These are phyloP conservation scores for Exobasidium rhododendri DNA, from an alignment of 1,284 basidiomycete species.

Conservation along the genomic window DNA sequence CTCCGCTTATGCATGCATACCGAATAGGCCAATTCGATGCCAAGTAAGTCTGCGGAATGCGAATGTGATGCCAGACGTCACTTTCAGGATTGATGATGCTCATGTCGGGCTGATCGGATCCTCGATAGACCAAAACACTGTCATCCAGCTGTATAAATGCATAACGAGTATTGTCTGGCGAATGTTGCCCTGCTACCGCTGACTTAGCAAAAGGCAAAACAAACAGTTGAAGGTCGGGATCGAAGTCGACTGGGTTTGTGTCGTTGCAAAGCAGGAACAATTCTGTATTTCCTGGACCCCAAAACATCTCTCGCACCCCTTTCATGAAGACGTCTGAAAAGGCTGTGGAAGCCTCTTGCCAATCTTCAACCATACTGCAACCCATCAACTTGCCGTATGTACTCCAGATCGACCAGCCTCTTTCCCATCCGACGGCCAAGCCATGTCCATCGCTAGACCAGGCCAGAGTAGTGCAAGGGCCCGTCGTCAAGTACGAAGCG, in stretches of 20 bases:
- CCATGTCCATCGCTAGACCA: constrained; percentile 87
- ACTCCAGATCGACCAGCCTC: constrained; percentile 87
- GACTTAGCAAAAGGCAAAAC: constrained; percentile 90
- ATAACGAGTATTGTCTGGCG: constrained; percentile 88
- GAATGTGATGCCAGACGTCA: constrained; percentile 64
- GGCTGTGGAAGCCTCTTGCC: constrained; percentile 59
- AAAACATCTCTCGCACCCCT: constrained; percentile 61
- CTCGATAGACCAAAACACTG: constrained; percentile 87
- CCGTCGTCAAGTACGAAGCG: constrained; percentile 59
- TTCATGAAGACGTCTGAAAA: constrained; percentile 78
- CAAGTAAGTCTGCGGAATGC: constrained; percentile 80
- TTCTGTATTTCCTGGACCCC: constrained; percentile 43
- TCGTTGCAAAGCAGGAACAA: constrained; percentile 29
- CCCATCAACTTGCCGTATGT: constrained; percentile 80
- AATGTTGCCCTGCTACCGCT: constrained; percentile 84
- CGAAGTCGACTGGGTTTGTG: too few relatives aligned
- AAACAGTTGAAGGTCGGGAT: constrained; percentile 65
- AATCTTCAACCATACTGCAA: constrained; percentile 67
- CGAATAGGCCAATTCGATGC: constrained; percentile 90
- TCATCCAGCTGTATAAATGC: constrained; percentile 95
- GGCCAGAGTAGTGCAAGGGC: constrained; percentile 67
- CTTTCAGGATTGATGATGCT: constrained; percentile 98
- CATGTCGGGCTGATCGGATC: constrained; percentile 95
- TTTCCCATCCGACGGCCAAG: constrained; percentile 88
- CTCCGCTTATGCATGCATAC: constrained; percentile 84